These are phyloP conservation scores for Cladosporium colombiae DNA, from an alignment of 2,329 filamentous ascomycete genomes.

Conservation along the genomic window DNA sequence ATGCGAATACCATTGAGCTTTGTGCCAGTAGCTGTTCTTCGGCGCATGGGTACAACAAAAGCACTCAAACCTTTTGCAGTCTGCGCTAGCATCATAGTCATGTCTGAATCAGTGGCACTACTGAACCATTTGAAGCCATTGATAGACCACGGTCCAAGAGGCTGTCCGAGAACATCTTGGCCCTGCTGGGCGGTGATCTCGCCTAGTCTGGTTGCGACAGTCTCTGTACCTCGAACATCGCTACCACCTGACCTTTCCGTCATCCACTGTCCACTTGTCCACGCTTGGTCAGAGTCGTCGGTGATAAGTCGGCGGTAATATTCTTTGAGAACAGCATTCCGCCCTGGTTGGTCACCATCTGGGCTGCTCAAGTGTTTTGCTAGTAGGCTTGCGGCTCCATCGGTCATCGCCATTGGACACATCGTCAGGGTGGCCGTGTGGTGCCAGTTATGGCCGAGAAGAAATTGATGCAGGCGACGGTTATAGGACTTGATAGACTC, in stretches of 20 bases:
- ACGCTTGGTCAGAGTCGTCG: conserved; percentile 54
- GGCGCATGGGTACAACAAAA: conserved; percentile 62
- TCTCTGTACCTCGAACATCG: conserved; percentile 69
- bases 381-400: conserved; percentile 59
- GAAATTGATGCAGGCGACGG: conserved; percentile 60
- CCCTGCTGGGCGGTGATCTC: not conserved
- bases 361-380: conserved; percentile 44
- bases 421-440: conserved; percentile 61
- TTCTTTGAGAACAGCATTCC: conserved; percentile 24
- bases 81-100: conserved; percentile 65
- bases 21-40: conserved; percentile 23
- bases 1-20: conserved; percentile 65
- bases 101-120: conserved; percentile 64
- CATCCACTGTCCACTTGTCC: conserved; percentile 80
- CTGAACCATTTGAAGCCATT: conserved; percentile 74
- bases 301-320: conserved; percentile 55
- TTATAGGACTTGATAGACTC: conserved; percentile 37
- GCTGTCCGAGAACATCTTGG: conserved; percentile 21
- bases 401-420: conserved; percentile 67
- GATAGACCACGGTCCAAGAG: conserved; percentile 60
- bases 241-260: conserved; percentile 69
- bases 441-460: conserved; percentile 60
- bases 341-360: conserved; percentile 21
- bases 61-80: conserved; percentile 58
- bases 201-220: conserved; percentile 39